Evolutionary conservation across 2,329 filamentous ascomycete genomes (phyloP), one percentile per base, ranked within the genome.

Genomic region (Ophiostoma triangulosporum): DNA sequence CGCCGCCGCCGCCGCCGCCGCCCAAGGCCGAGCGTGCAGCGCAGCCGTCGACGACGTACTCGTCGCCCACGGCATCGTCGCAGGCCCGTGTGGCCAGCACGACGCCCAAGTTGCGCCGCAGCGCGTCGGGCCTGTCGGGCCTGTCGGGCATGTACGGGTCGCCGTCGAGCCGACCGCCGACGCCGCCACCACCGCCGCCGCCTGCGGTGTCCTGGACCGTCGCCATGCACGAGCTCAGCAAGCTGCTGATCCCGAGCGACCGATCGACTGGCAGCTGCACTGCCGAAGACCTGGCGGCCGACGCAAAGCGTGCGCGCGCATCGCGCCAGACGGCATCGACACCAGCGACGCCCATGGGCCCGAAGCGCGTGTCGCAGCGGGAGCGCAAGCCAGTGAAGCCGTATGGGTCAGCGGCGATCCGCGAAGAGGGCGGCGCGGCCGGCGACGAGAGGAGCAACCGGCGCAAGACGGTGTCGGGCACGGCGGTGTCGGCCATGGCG

Each of bases 201-300:
- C 88, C 90, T 3, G 85, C 90, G 45, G 84, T 97, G 0, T 77
- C 86, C 43, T 97, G 91, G 93, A 78, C 83, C 0, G 77, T 84
- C 27, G 89, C 90, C n/a, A 78, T 87, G 0, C 79, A 88, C 61
- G 89, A 95, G 64, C 70, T 97, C 12, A 86, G 82, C 62, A 89
- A 87, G 64, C 66, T 94, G 4, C 76, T 97, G 22, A 85, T 96
- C 54, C 93, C 91, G 0, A 73, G 73, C 0, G 76, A 84, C 59
- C 78, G 89, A 3, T 80, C 88, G 60, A 89, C 85, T 0, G 75
- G 75, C 51, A 95, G 89, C 68, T 88, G 78, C 66, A 84, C 74
- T 31, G 76, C 83, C 8, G 86, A 94, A 60, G 89, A 96, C 46
- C 74, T 97, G 6, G 84, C 84, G 56, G 78, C 78, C 0, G 82